Percentiles rank a stretch among this genome's conserved stretches.
Evolutionary conservation across 2,329 filamentous ascomycete genomes (phyloP).

Genomic region (Sarocladiaceae sp.): DNA sequence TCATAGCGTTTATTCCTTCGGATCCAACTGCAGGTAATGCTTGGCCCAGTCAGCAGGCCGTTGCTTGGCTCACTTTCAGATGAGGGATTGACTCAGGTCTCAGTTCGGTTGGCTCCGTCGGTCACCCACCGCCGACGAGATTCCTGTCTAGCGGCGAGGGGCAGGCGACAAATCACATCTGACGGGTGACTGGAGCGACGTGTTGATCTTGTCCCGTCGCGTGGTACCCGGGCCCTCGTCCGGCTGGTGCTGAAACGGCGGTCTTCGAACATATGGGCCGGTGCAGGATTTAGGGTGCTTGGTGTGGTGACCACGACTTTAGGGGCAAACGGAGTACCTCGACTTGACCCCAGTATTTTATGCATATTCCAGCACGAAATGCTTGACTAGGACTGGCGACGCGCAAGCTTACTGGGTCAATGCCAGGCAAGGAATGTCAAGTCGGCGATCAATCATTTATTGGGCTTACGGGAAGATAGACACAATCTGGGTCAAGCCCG

Average conservation of each 20-base stretch:
- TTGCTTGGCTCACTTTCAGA: not conserved
- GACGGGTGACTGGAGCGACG: not conserved
- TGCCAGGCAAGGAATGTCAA: not conserved
- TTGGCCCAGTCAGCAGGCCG: constrained; percentile 6
- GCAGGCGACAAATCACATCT: not conserved
- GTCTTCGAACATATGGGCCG: not conserved
- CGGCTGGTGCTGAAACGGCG: not conserved
- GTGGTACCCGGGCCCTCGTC: not conserved
- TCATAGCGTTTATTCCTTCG: not conserved
- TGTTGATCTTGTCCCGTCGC: constrained; percentile 4
- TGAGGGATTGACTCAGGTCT: constrained; percentile 1
- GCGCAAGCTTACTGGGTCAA: constrained; percentile 5
- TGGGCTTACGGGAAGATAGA: too few relatives aligned
- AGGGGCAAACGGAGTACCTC: not conserved
- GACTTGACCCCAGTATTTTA: constrained; percentile 4
- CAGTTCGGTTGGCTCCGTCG: constrained; percentile 4
- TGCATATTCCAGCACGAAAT: constrained; percentile 1
- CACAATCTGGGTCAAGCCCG: too few relatives aligned
- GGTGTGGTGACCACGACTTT: not conserved
- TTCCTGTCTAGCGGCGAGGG: not conserved
- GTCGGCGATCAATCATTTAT: not conserved
- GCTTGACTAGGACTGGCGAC: not conserved
- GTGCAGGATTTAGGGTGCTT: not conserved
- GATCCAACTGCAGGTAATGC: not conserved
- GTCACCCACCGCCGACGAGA: not conserved